Conservation (phyloP, 2,329 filamentous ascomycete species). For the Aspergillus pseudoviridinutans region DNA sequence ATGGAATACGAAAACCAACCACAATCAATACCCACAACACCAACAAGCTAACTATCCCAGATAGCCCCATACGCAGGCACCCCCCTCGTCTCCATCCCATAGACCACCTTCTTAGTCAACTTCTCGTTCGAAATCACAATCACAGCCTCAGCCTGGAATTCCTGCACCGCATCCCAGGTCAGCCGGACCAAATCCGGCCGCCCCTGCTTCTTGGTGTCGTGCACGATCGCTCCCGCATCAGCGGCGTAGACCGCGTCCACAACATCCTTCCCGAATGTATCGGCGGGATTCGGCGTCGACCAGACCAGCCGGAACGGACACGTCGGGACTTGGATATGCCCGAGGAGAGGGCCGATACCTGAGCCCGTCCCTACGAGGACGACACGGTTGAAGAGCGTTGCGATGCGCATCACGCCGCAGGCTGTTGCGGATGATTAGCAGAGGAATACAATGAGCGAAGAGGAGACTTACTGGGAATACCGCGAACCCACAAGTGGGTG, state of each 20-base stretch:
- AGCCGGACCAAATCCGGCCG: slow-evolving; percentile 30
- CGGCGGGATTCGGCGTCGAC: slow-evolving; percentile 30
- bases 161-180: slow-evolving; percentile 19
- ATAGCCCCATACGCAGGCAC: slow-evolving; percentile 28
- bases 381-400: slow-evolving; percentile 30
- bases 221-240: slow-evolving; percentile 32
- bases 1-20: no score
- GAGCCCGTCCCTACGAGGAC: slow-evolving; percentile 39
- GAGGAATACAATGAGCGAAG: neutral
- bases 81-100: slow-evolving; percentile 36
- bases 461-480: slow-evolving; percentile 12
- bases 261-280: slow-evolving; percentile 33
- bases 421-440: slow-evolving; percentile 8
- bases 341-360: slow-evolving; percentile 38
- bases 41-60: slow-evolving; percentile 12
- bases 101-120: slow-evolving; percentile 36
- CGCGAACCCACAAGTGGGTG: slow-evolving; percentile 15
- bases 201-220: slow-evolving; percentile 31
- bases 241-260: slow-evolving; percentile 27
- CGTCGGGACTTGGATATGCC: slow-evolving; percentile 24
- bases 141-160: slow-evolving; percentile 34
- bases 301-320: slow-evolving; percentile 30
- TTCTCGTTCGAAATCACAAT: slow-evolving; percentile 35
- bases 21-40: no score
- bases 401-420: slow-evolving; percentile 34